Conservation (phyloP, 73 alveolate genomes). For the Halteria grandinella region DNA sequence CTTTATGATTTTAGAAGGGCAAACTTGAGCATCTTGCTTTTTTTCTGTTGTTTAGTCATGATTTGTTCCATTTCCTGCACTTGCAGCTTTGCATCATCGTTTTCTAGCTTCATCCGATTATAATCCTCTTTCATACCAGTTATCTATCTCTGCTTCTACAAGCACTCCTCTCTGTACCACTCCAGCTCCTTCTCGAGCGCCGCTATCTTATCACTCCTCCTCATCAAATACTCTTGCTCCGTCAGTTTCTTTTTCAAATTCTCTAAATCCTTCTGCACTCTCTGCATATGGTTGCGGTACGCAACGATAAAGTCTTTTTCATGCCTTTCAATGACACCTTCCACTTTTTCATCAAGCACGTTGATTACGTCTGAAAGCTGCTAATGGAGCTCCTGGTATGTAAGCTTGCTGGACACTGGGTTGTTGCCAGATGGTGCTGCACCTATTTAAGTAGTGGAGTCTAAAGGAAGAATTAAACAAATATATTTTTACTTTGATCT, state of each 20-base stretch:
- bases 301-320: slow-evolving; percentile 54
- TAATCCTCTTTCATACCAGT: slow-evolving; percentile 28
- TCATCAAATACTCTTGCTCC: slow-evolving; percentile 55
- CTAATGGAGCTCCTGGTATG: too few species aligned
- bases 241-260: slow-evolving; percentile 51
- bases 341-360: slow-evolving; percentile 23
- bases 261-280: slow-evolving; percentile 58
- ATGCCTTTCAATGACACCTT: slow-evolving; percentile 34
- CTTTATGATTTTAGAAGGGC: slow-evolving; percentile 43
- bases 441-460: too few species aligned
- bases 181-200: slow-evolving; percentile 65
- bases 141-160: slow-evolving; percentile 43
- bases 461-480: too few species aligned
- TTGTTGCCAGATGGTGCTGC: too few species aligned
- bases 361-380: background rate
- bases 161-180: slow-evolving; percentile 67
- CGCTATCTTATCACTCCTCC: slow-evolving; percentile 58
- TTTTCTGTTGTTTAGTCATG: slow-evolving; percentile 63
- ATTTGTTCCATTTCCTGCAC: slow-evolving; percentile 69
- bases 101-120: slow-evolving; percentile 23
- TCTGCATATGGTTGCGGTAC: slow-evolving; percentile 59
- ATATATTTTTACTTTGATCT: too few species aligned
- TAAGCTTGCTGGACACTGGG: too few species aligned
- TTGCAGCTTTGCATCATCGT: slow-evolving; percentile 64
- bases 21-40: slow-evolving; percentile 38